Conservation (phyloP, 2,329 filamentous ascomycete species). For the Paraphaeosphaeria sporulosa region DNA sequence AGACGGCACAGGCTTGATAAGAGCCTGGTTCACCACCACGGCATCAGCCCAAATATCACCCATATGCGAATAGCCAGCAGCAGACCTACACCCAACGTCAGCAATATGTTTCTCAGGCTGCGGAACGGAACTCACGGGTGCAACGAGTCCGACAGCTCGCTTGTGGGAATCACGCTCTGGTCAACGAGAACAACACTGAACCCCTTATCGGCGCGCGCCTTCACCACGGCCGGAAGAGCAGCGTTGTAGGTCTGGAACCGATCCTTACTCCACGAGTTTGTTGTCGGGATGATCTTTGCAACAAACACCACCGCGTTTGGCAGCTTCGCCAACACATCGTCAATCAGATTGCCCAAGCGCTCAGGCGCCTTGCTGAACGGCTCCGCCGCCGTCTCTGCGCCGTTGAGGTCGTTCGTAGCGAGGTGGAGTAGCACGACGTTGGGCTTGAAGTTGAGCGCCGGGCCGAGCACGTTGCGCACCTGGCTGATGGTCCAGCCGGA, state of each 20-base stretch:
- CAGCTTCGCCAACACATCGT: neutral
- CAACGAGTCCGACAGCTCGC: neutral
- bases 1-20: conserved; percentile 23
- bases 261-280: neutral
- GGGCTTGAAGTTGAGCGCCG: conserved; percentile 24
- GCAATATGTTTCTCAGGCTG: conserved; percentile 38
- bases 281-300: neutral
- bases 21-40: conserved; percentile 12
- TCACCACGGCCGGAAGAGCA: neutral
- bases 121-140: neutral
- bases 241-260: neutral
- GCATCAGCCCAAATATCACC: conserved; percentile 33
- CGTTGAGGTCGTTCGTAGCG: conserved; percentile 35
- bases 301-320: neutral
- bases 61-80: conserved; percentile 41
- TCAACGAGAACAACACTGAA: neutral
- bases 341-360: conserved; percentile 31
- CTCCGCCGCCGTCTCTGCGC: conserved; percentile 15
- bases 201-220: neutral
- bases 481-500: conserved; percentile 40
- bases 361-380: conserved; percentile 38
- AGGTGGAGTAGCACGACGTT: conserved; percentile 35
- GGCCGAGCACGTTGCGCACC: conserved; percentile 26
- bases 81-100: conserved; percentile 22
- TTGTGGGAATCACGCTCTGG: neutral